Evolutionary conservation across 345 rosid species (phyloP).

Genomic region (Salix suchowensis): DNA sequence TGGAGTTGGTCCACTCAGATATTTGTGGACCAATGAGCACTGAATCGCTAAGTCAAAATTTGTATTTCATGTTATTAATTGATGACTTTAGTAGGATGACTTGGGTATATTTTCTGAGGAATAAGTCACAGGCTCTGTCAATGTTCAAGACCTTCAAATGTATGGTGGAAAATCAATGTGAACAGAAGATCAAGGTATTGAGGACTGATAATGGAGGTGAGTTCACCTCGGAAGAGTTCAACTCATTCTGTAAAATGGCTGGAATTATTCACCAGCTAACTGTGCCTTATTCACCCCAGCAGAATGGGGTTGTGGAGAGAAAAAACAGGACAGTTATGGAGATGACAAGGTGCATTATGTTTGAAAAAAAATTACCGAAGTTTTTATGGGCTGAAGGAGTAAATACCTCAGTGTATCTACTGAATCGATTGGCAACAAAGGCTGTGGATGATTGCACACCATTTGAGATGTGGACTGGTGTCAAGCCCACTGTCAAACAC

Average conservation of each 20-base stretch:
- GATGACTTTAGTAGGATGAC: not conserved
- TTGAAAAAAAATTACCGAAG: not conserved
- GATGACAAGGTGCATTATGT: not conserved
- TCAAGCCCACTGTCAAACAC: not conserved
- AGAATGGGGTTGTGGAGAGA: not conserved
- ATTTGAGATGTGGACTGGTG: not conserved
- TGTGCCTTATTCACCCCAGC: not conserved
- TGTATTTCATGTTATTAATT: not conserved
- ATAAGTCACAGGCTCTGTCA: not conserved
- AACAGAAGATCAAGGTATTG: not conserved
- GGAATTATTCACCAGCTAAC: not conserved
- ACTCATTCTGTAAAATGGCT: not conserved
- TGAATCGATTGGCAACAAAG: not conserved
- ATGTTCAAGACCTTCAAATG: not conserved
- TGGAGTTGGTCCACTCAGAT: not conserved
- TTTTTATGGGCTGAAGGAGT: not conserved
- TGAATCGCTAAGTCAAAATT: not conserved
- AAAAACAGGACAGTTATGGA: not conserved
- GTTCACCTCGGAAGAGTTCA: not conserved
- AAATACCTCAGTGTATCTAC: not conserved
- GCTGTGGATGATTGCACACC: not conserved
- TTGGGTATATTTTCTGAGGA: not conserved
- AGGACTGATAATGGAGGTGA: not conserved
- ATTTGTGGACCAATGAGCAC: slow-evolving; percentile 9
- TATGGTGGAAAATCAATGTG: not conserved